A percentile compares a stretch with the other conserved stretches of the same genome.
phyloP scores from a whole-genome alignment of 2,329 filamentous ascomycete species.

The Ascomycota sp. region DNA sequence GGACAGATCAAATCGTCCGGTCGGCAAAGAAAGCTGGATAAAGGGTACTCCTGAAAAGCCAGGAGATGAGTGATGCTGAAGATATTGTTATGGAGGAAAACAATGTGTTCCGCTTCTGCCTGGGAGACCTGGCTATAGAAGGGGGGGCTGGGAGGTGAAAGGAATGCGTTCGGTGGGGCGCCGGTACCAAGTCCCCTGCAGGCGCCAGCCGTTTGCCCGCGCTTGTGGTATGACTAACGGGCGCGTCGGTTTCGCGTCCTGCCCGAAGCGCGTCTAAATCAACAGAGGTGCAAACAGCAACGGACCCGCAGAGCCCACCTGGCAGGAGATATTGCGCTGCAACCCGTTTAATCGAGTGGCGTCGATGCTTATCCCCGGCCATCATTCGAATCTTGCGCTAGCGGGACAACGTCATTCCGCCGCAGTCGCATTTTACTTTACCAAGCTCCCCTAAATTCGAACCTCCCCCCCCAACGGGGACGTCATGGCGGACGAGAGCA shows the following conservation, averaged over 20 bases:
- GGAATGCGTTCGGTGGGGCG: slow-evolving; percentile 3
- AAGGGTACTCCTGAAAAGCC: too few relatives aligned
- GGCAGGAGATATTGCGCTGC: too few relatives aligned
- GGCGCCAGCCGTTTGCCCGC: not conserved
- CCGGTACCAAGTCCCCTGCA: slow-evolving; percentile 6
- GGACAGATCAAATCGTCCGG: not conserved
- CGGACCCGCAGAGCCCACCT: too few relatives aligned
- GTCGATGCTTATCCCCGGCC: too few relatives aligned
- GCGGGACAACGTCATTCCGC: too few relatives aligned
- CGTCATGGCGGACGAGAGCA: slow-evolving; percentile 23
- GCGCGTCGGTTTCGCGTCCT: too few relatives aligned
- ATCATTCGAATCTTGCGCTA: too few relatives aligned
- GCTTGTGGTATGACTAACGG: too few relatives aligned
- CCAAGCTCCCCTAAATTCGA: not conserved
- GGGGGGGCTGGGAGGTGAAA: slow-evolving; percentile 5
- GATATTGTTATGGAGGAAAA: slow-evolving; percentile 3
- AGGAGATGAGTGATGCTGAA: slow-evolving; percentile 1
- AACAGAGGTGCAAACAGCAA: too few relatives aligned
- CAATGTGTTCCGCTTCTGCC: slow-evolving; percentile 3
- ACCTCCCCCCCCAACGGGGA: not conserved
- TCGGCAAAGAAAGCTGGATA: not conserved
- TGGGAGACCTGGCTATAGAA: slow-evolving; percentile 4
- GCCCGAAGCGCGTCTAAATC: too few relatives aligned
- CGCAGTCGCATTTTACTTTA: too few relatives aligned
- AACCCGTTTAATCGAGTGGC: too few relatives aligned